These are phyloP conservation scores for Inonotus hispidus DNA, from an alignment of 1,284 basidiomycete species.

Conservation along the genomic window DNA sequence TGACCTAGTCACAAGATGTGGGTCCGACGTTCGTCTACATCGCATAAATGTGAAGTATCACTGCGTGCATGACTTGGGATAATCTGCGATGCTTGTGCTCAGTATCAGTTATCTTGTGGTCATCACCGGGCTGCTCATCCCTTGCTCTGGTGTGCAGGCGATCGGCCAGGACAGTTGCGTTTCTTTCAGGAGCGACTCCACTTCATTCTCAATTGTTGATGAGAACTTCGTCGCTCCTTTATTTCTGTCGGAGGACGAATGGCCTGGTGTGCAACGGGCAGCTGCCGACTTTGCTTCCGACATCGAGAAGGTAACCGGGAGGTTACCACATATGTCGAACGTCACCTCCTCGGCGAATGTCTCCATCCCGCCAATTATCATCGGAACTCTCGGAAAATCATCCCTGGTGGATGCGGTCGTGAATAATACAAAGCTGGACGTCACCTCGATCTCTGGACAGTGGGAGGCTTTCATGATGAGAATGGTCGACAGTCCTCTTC, in stretches of 20 bases:
- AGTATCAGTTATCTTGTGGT: neutral
- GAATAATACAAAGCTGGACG: slow-evolving; percentile 46
- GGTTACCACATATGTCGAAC: slow-evolving; percentile 33
- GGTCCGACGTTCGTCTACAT: neutral
- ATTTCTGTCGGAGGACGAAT: slow-evolving; percentile 50
- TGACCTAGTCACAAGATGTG: neutral
- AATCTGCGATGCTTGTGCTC: neutral
- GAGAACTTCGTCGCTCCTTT: slow-evolving; percentile 44
- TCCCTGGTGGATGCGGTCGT: slow-evolving; percentile 52
- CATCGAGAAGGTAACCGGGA: slow-evolving; percentile 54
- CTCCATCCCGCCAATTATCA: slow-evolving; percentile 42
- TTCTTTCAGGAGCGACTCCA: slow-evolving; percentile 25
- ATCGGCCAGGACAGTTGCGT: slow-evolving; percentile 33
- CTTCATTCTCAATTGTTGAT: slow-evolving; percentile 39
- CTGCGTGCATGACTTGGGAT: neutral
- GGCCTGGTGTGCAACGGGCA: slow-evolving; percentile 60
- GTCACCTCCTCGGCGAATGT: slow-evolving; percentile 16
- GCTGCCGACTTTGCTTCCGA: slow-evolving; percentile 57
- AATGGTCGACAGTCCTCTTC: slow-evolving; percentile 51
- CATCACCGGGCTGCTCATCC: neutral
- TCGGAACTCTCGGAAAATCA: slow-evolving; percentile 62
- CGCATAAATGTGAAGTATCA: neutral
- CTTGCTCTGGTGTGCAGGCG: slow-evolving; percentile 21
- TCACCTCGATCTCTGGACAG: slow-evolving; percentile 50
- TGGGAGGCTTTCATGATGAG: slow-evolving; percentile 59